Conservation (phyloP, 192 early-diverging fungal species). For the Coemansia sp. region DNA sequence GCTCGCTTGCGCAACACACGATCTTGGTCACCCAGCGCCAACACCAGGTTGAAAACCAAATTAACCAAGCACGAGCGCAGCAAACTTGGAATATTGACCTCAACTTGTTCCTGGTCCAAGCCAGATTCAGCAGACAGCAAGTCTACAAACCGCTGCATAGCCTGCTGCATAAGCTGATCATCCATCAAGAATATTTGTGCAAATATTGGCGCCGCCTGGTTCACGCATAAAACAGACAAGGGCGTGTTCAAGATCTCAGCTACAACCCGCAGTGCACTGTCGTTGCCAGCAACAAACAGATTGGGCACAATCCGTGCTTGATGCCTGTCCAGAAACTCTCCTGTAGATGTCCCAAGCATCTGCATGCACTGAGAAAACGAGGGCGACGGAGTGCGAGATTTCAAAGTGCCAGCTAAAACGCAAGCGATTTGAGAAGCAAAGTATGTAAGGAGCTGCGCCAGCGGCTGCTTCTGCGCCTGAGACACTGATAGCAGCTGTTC, state of each 20-base stretch:
- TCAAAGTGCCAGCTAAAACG: slow-evolving; percentile 24
- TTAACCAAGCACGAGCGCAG: slow-evolving; percentile 49
- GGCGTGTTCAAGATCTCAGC: slow-evolving; percentile 33
- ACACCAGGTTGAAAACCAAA: slow-evolving; percentile 47
- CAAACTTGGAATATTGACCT: slow-evolving; percentile 50
- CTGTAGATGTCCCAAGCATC: slow-evolving; percentile 27
- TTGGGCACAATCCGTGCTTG: slow-evolving; percentile 36
- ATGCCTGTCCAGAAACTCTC: slow-evolving; percentile 24
- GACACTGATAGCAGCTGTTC: slow-evolving; percentile 43
- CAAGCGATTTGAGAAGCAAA: slow-evolving; percentile 31
- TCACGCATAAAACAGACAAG: slow-evolving; percentile 49
- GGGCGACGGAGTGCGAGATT: slow-evolving; percentile 8
- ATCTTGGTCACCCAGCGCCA: slow-evolving; percentile 44
- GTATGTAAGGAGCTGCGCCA: slow-evolving; percentile 22
- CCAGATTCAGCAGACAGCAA: slow-evolving; percentile 41
- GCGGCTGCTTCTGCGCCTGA: slow-evolving; percentile 23
- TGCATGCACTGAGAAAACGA: slow-evolving; percentile 42
- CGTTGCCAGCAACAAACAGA: slow-evolving; percentile 28
- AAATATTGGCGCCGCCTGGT: slow-evolving; percentile 46
- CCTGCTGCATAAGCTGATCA: slow-evolving; percentile 53
- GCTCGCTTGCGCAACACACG: slow-evolving; percentile 35
- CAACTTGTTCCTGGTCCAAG: slow-evolving; percentile 25
- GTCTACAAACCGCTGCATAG: slow-evolving; percentile 40
- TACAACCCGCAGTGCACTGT: slow-evolving; percentile 24
- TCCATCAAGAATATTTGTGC: slow-evolving; percentile 52